Evolutionary conservation across 2,329 filamentous ascomycete species (phyloP).

Genomic region (Ilyonectria destructans): DNA sequence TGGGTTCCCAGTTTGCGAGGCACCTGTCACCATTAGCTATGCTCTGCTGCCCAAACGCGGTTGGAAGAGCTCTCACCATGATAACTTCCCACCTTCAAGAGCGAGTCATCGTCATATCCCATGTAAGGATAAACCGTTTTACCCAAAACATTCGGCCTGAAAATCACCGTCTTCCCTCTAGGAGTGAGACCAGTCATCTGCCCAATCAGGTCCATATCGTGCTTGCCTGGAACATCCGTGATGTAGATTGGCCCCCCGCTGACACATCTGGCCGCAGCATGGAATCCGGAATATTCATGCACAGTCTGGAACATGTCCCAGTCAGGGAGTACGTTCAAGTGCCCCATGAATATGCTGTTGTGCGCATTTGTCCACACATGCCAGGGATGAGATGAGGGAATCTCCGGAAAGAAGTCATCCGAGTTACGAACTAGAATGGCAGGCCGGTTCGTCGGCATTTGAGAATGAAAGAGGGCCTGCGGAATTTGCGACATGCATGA

Average conservation of each 20-base stretch:
- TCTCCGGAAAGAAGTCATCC: conserved; percentile 91
- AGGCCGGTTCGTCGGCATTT: conserved; percentile 83
- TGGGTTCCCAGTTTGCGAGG: conserved; percentile 77
- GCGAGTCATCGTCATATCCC: conserved; percentile 79
- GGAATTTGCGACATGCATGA: conserved; percentile 97
- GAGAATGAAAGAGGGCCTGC: conserved; percentile 87
- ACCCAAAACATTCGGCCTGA: conserved; percentile 83
- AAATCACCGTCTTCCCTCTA: conserved; percentile 82
- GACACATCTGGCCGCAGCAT: conserved; percentile 91
- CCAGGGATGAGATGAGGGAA: conserved; percentile 89
- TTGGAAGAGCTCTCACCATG: conserved; percentile 69
- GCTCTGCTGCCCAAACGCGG: too few species aligned
- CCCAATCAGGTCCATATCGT: conserved; percentile 81
- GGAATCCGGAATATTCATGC: conserved; percentile 82
- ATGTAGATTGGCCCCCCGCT: conserved; percentile 96
- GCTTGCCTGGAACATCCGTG: conserved; percentile 88
- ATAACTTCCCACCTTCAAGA: conserved; percentile 87
- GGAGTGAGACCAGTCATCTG: conserved; percentile 86
- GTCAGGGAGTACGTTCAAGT: conserved; percentile 90
- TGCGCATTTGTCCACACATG: conserved; percentile 96
- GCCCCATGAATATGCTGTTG: conserved; percentile 85
- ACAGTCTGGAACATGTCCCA: conserved; percentile 81
- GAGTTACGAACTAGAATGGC: conserved; percentile 87
- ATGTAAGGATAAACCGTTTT: conserved; percentile 83
- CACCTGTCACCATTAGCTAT: conserved; percentile 53